A percentile compares a stretch with the other conserved stretches of the same genome.
These are phyloP conservation scores for Podospora appendiculata DNA, from an alignment of 495 filamentous ascomycete genomes.

Conservation along the genomic window DNA sequence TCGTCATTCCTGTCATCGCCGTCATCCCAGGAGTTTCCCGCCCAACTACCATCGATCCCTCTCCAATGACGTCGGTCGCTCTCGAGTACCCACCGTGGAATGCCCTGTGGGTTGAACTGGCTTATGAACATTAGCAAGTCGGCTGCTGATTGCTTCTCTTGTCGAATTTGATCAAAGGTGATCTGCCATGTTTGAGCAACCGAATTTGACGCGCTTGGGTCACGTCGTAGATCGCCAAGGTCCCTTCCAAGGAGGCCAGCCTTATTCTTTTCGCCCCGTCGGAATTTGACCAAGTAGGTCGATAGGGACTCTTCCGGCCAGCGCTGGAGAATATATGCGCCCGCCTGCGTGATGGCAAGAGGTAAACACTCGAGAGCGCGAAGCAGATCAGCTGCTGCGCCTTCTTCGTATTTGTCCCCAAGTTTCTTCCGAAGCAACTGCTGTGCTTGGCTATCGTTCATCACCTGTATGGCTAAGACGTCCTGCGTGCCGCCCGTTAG, in stretches of 20 bases:
- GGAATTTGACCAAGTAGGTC: constrained; percentile 34
- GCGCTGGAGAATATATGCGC: constrained; percentile 28
- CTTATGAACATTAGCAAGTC: constrained; percentile 31
- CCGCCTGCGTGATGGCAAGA: constrained; percentile 29
- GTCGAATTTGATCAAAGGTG: background rate
- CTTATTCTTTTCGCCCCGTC: constrained; percentile 21
- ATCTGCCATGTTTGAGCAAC: background rate
- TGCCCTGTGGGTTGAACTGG: constrained; percentile 32
- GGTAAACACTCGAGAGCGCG: constrained; percentile 37
- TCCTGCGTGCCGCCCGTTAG: constrained; percentile 8
- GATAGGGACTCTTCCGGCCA: constrained; percentile 13
- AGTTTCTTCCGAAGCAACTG: too few species aligned
- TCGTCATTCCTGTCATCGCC: background rate
- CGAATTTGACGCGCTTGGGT: background rate
- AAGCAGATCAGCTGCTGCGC: constrained; percentile 16
- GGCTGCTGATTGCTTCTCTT: constrained; percentile 16
- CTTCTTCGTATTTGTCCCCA: too few species aligned
- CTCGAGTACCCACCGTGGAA: constrained; percentile 18
- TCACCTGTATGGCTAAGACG: too few species aligned
- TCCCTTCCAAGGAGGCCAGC: constrained; percentile 22
- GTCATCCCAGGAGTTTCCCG: background rate
- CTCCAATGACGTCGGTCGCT: too few species aligned
- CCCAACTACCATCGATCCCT: too few species aligned
- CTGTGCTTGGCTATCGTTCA: too few species aligned
- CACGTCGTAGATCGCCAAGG: background rate